Conservation (phyloP, 2,329 filamentous ascomycete species). For the Aspergillus arachidicola region DNA sequence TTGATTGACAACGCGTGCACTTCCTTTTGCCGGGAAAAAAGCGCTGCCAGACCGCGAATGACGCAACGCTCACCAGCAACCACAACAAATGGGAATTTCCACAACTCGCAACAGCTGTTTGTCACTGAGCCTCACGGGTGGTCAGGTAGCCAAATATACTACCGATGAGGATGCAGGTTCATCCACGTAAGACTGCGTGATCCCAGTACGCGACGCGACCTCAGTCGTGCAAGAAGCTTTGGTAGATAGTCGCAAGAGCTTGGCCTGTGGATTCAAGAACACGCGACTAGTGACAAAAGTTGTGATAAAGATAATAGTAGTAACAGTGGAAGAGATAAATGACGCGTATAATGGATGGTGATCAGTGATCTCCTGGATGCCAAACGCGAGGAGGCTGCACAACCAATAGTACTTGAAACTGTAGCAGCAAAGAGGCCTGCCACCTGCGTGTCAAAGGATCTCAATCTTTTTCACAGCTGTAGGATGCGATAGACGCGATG, state of each 20-base stretch:
- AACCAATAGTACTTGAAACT: neutral
- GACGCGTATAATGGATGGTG: neutral
- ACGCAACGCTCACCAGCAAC: slow-evolving; percentile 25
- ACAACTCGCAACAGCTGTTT: neutral
- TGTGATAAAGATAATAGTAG: neutral
- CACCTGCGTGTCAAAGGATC: neutral
- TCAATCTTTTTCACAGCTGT: neutral
- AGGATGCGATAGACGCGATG: neutral
- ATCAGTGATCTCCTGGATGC: neutral
- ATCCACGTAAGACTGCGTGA: neutral
- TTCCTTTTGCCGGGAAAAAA: slow-evolving; percentile 17
- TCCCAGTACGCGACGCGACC: neutral
- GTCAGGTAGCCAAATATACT: neutral
- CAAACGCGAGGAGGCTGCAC: neutral
- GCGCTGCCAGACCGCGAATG: slow-evolving; percentile 23
- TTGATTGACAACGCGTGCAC: slow-evolving; percentile 31
- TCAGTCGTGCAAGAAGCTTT: neutral
- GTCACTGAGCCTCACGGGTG: neutral
- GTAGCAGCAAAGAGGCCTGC: neutral
- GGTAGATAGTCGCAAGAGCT: neutral
- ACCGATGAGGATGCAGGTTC: neutral
- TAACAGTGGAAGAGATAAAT: neutral
- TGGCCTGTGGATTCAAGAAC: neutral
- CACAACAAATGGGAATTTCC: slow-evolving; percentile 10
- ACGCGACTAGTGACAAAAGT: neutral